Percentiles rank a stretch among this genome's conserved stretches.
Evolutionary conservation across 2,329 filamentous ascomycete species (phyloP).

Genomic region (Colletotrichum sp.): DNA sequence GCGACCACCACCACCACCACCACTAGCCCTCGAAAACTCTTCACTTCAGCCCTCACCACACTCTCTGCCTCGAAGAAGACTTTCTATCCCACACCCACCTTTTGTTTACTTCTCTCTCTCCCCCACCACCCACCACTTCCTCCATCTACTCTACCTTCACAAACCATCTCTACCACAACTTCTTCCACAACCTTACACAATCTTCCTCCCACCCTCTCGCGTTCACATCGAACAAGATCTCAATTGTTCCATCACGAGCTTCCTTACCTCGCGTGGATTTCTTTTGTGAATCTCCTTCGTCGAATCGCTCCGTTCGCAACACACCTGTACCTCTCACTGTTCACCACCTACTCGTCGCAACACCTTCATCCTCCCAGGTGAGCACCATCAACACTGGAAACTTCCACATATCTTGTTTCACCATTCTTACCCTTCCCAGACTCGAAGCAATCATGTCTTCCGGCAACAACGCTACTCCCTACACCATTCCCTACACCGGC

Average conservation of each 20-base stretch:
- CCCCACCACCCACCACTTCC: not conserved
- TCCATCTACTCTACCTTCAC: not conserved
- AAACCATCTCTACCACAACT: not conserved
- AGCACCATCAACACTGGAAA: not conserved
- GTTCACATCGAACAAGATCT: not conserved
- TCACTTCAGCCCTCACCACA: not conserved
- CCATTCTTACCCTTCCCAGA: not conserved
- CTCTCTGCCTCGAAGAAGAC: not conserved
- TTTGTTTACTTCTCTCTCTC: not conserved
- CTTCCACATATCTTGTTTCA: not conserved
- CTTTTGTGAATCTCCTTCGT: not conserved
- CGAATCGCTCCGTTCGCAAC: not conserved
- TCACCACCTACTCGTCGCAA: not conserved
- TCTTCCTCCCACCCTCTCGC: not conserved
- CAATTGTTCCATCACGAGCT: not conserved
- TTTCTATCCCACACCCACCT: not conserved
- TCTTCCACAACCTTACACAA: not conserved
- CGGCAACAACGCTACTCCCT: constrained; percentile 25
- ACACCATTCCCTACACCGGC: constrained; percentile 31
- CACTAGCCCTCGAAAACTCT: not conserved
- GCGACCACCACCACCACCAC: not conserved
- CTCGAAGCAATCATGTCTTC: not conserved
- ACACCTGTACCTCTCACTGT: not conserved
- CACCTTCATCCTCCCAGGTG: not conserved
- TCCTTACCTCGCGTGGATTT: not conserved